Base-by-base conservation (phyloP, 2,329 filamentous ascomycete species). In the Cercospora berteroae region DNA sequence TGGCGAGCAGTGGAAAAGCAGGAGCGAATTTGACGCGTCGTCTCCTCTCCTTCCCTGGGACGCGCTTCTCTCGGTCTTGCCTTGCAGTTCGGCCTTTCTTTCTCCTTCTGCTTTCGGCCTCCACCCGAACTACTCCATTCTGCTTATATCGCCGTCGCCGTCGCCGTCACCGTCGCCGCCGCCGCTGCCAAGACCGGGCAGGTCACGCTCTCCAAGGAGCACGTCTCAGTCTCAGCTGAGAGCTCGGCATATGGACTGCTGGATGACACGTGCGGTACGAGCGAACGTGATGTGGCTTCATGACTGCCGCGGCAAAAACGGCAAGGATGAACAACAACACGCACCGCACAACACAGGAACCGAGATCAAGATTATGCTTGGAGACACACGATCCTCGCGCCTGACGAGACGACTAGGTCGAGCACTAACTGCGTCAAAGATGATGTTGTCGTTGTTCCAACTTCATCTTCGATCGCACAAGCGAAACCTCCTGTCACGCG, bases 121-220 rank as follows among this genome's bases (percentile, higher is more conserved):
- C 10, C 42, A 20, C 44, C 44, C 44, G 44, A 48, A 48, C 18
- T 50, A 23, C 44, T 50, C 44, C 44, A 50, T 50, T 50, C 44
- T 50, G 44, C 44, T 4, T 23, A 23, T 50, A 50, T 50, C 44
- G 44, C 44, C 44, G 44, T 50, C 44, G 44, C 20, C 25, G 27
- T 25, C 9, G n/a, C 48, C 48, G 23, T 18, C 48, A 13, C 23
- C 23, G 48, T n/a, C 52, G n/a, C 55, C 29, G 7, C 25, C 55
- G 55, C 55, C 55, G 56, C 56, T 18, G 56, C 56, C 56, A 59
- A 59, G 56, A 36, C 56, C 56, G 56, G 39, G 56, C 10, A 59
- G 5, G 55, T 57, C 29, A 33, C 18, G 44, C 44, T 50, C 36
- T 27, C 25, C 25, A 6, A 42, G 36, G 36, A n/a, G 36, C 36